phyloP scores from a whole-genome alignment of 106 monocot species.

The Agapanthus africanus region DNA sequence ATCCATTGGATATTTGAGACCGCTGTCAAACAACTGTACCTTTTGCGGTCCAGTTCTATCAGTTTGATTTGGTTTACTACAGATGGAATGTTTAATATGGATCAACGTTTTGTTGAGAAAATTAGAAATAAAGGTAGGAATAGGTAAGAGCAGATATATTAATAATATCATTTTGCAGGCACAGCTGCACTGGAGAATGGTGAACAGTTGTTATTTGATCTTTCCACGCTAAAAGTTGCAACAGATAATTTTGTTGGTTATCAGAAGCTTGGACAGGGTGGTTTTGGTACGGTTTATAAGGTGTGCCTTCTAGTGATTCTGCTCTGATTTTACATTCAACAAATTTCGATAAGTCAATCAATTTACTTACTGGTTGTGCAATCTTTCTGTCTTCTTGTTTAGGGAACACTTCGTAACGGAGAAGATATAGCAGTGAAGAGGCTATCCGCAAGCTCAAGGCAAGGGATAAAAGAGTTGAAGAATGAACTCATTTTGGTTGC shows the following conservation, averaged over 20 bases:
- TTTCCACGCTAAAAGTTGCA: background rate
- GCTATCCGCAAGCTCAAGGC: background rate
- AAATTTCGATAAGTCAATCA: background rate
- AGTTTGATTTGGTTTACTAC: too few relatives aligned
- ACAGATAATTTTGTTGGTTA: background rate
- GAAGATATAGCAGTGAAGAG: constrained; percentile 2
- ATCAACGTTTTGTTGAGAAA: too few relatives aligned
- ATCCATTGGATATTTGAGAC: too few relatives aligned
- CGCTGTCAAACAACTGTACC: too few relatives aligned
- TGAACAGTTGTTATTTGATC: background rate
- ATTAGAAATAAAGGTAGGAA: too few relatives aligned
- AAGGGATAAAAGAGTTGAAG: background rate
- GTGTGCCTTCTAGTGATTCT: background rate
- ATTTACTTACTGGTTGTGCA: background rate
- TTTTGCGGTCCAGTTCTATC: too few relatives aligned
- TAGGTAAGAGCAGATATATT: background rate
- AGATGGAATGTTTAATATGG: too few relatives aligned
- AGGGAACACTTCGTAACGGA: constrained; percentile 1
- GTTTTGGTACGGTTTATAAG: constrained; percentile 3
- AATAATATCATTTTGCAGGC: too few relatives aligned
- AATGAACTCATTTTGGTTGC: background rate
- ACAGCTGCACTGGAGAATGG: too few relatives aligned
- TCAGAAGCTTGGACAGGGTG: background rate
- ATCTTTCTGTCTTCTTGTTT: background rate
- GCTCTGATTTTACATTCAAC: background rate